A percentile compares a stretch with the other conserved stretches of the same genome.
Evolutionary conservation across 352 stramenopile genomes (phyloP).

Genomic region (Phytopythium litorale): DNA sequence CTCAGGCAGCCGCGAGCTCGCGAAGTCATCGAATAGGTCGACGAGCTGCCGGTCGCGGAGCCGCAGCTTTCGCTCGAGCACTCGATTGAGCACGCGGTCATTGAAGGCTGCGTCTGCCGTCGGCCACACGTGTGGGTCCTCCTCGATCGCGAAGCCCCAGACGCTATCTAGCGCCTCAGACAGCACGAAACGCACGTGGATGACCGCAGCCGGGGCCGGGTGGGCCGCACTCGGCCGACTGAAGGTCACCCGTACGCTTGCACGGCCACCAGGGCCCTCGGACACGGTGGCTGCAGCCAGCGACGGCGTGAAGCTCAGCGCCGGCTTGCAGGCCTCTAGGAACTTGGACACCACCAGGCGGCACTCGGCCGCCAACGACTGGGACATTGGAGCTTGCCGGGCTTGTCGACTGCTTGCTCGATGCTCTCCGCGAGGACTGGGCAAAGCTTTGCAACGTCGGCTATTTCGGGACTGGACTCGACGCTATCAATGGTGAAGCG

Average conservation of each 20-base stretch:
- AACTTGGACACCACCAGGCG: slow-evolving; percentile 37
- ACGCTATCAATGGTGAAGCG: no score
- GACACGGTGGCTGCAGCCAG: slow-evolving; percentile 21
- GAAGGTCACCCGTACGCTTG: slow-evolving; percentile 54
- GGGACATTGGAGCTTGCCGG: not conserved
- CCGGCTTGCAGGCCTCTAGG: slow-evolving; percentile 34
- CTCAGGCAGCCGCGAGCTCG: slow-evolving; percentile 45
- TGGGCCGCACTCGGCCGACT: slow-evolving; percentile 45
- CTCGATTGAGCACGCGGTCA: slow-evolving; percentile 46
- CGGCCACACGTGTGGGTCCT: slow-evolving; percentile 56
- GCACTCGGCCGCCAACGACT: slow-evolving; percentile 21
- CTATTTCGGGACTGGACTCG: no score
- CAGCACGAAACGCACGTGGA: slow-evolving; percentile 57
- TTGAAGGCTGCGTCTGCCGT: slow-evolving; percentile 42
- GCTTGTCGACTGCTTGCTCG: not conserved
- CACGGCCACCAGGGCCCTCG: slow-evolving; percentile 26
- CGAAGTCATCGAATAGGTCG: slow-evolving; percentile 58
- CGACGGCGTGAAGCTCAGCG: slow-evolving; percentile 63
- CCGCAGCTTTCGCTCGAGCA: slow-evolving; percentile 53
- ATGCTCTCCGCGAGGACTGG: no score
- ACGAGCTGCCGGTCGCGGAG: slow-evolving; percentile 37
- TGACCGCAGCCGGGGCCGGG: slow-evolving; percentile 39
- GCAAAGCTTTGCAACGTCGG: no score
- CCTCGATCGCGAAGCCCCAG: slow-evolving; percentile 54
- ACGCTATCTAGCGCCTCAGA: slow-evolving; percentile 35